Conservation (phyloP, 2,329 filamentous ascomycete species). For the Calonectria pauciramosa region DNA sequence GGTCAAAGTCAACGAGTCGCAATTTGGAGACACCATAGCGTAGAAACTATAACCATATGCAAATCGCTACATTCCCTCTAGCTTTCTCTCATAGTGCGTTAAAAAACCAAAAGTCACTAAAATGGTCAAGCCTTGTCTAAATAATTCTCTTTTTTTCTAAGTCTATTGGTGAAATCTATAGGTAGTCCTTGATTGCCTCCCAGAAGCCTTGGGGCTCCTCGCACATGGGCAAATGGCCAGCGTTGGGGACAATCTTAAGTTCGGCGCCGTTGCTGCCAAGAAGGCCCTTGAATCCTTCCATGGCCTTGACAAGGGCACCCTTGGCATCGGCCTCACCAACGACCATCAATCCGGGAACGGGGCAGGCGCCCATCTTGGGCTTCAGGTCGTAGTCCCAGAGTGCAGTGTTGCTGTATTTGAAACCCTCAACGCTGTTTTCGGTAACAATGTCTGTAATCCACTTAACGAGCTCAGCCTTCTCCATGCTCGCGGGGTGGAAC, state of each 20-base stretch:
- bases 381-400: slow-evolving; percentile 80
- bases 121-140: neutral
- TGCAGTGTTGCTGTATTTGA: slow-evolving; percentile 76
- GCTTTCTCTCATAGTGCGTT: neutral
- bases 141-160: neutral
- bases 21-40: no score
- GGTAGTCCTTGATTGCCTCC: slow-evolving; percentile 70
- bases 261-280: slow-evolving; percentile 69
- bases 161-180: slow-evolving; percentile 51
- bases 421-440: slow-evolving; percentile 78
- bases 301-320: slow-evolving; percentile 80
- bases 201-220: slow-evolving; percentile 80
- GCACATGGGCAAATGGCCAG: slow-evolving; percentile 88
- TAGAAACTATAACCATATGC: neutral
- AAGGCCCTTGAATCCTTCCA: slow-evolving; percentile 78
- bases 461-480: slow-evolving; percentile 61
- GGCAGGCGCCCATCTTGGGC: slow-evolving; percentile 65
- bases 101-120: neutral
- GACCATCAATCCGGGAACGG: slow-evolving; percentile 75
- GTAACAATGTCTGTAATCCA: slow-evolving; percentile 78
- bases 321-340: slow-evolving; percentile 81
- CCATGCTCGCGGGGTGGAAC: slow-evolving; percentile 75
- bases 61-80: neutral
- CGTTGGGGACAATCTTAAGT: slow-evolving; percentile 75
- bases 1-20: no score